phyloP scores from a whole-genome alignment of 495 filamentous ascomycete genomes.

The Daldinia vernicosa region DNA sequence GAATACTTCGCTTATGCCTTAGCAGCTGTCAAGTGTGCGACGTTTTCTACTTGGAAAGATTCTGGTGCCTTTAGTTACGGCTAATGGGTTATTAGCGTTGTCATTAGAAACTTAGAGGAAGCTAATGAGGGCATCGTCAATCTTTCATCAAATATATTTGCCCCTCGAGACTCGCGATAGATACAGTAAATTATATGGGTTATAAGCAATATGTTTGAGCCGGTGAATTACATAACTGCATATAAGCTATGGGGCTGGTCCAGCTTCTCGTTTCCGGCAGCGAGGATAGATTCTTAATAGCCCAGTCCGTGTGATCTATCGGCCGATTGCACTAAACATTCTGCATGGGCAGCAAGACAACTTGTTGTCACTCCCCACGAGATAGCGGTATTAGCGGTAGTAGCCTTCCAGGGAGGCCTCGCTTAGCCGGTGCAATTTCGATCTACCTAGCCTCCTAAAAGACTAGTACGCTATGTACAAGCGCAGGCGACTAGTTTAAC shows the following conservation, averaged over 20 bases:
- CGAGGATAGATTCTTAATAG: constrained; percentile 2
- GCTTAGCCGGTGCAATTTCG: constrained; percentile 28
- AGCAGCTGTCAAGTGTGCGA: background rate
- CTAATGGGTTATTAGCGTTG: background rate
- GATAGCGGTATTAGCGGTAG: constrained; percentile 6
- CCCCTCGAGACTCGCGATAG: background rate
- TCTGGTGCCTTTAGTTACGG: background rate
- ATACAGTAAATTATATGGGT: background rate
- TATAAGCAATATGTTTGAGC: background rate
- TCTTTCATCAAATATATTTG: constrained; percentile 1
- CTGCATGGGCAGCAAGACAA: constrained; percentile 2
- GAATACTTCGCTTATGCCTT: background rate
- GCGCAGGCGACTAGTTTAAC: constrained; percentile 19
- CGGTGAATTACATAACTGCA: constrained; percentile 17
- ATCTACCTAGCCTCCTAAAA: constrained; percentile 19
- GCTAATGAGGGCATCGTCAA: background rate
- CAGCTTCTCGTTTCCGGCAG: constrained; percentile 14
- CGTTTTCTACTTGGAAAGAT: background rate
- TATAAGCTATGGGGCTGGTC: constrained; percentile 11
- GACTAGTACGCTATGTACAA: constrained; percentile 17
- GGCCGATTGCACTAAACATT: constrained; percentile 6
- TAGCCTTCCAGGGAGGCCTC: constrained; percentile 31
- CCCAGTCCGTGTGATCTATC: constrained; percentile 6
- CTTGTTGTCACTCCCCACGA: constrained; percentile 21
- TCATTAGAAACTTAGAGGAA: background rate